Base-by-base conservation (phyloP, 169 alveolate species). In the Amoebophrya sp. region DNA sequence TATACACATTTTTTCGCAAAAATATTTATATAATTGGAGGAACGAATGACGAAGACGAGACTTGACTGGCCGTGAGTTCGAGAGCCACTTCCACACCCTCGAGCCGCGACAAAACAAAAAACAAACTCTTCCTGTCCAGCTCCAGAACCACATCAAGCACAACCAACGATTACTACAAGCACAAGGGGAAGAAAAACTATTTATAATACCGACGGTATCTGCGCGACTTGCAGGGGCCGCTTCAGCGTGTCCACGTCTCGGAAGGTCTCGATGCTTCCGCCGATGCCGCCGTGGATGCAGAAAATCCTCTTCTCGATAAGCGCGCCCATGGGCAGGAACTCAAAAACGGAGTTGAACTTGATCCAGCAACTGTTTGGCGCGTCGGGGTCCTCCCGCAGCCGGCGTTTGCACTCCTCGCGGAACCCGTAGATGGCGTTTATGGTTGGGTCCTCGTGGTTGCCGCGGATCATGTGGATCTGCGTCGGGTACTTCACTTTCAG, bases 211-310 rank as follows among this genome's bases (percentile, higher is more conserved):
- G 7, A 29, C 2, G 94, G 94, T 40, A 98, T 98, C 92, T 98
- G 99, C 23, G 99, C 96, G 38, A 98, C 99, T 89, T 96, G 97
- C 70, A 99, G 93, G 26, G 99, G 99, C 89, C 99, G 95, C 93
- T 95, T 94, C 38, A 98, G 92, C 45, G 93, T 93, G 48, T 97
- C 98, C 41, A 98, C 96, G 92, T 98, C 99, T 41, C 95, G 96
- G 89, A 98, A 94, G 87, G 94, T 93, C 88, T 97, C 93, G 58
- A 99, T 94, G 43, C 97, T 95, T 69, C 98, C 96, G 20, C 99
- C 99, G 78, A 99, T 99, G 40, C 99, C 99, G 40, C 99, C 99
- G 95, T 99, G 99, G 1, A 99, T 96, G 93, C 99, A 98, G 41
- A 98, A 95, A 48, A 99, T 98, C 92, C 96, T 95, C 87, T 98